Base-by-base conservation (phyloP, 805 yeast species). In the Helenozyma baotianmanensis region DNA sequence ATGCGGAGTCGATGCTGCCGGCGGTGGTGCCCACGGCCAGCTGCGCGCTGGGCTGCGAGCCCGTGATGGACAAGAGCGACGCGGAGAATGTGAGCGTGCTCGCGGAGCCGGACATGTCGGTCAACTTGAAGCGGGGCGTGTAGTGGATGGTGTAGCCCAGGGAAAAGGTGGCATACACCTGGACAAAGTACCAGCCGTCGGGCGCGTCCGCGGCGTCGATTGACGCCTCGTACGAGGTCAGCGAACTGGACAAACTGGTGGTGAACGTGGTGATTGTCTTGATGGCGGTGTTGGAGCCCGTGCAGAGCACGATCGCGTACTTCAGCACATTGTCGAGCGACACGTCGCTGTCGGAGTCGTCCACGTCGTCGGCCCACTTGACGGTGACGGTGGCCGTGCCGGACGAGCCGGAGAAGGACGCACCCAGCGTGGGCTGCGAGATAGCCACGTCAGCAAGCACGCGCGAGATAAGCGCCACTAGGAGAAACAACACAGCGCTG, bases 51-150 rank as follows among this genome's bases (percentile, higher is more conserved):
- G 74, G 65, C 6, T 64, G 53, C 8, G 57, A 58, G 2, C 69
- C 71, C 1, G 72, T 57, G n/a, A 58, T 54, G 6, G 67, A 55
- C 14, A 65, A 28, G 51, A 46, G 27, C 38, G 47, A 21, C 43
- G 53, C 33, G 26, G 30, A 4, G 67, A 62, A 23, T 37, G 55
- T 24, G 81, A 78, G 25, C 70, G 45, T 38, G 24, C 35, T 64
- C n/a, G 72, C 44, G 1, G 78, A 33, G 26, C 96, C 96, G 0
- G 78, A 60, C 94, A 90, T 83, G 9, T 80, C 87, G 0, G 67
- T 54, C 39, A 90, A 62, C 17, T 54, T 39, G 62, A 89, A 82
- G 48, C 95, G 65, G 23, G 72, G 68, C 4, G 88, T 54, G 57
- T 86, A 86, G 52, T 80, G 82, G 43, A 76, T 76, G 1, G 86